phyloP scores from a whole-genome alignment of 108 stramenopile genomes.

The Chaetoceros tenuissimus region DNA sequence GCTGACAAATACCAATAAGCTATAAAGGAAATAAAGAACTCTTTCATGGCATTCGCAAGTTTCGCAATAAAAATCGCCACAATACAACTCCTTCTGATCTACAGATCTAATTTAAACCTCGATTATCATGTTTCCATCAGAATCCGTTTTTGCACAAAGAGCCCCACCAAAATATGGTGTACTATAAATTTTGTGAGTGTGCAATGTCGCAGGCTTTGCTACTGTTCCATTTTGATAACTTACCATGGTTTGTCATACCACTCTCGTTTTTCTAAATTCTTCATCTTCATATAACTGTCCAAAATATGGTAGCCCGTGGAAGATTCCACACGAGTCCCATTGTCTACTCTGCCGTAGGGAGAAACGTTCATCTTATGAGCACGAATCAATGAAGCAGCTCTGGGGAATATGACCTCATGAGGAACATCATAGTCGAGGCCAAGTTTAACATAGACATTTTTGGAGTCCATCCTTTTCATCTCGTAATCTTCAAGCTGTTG shows the following conservation, averaged over 20 bases:
- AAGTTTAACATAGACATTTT: conserved; percentile 32
- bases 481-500: conserved; percentile 18
- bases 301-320: conserved; percentile 21
- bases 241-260: conserved; percentile 35
- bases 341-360: conserved; percentile 34
- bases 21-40: too few relatives aligned
- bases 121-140: conserved; percentile 39
- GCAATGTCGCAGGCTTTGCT: too few relatives aligned
- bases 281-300: conserved; percentile 30
- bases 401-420: conserved; percentile 21
- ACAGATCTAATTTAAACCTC: conserved; percentile 10
- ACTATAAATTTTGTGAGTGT: too few relatives aligned
- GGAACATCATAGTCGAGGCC: conserved; percentile 36
- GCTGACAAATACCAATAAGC: too few relatives aligned
- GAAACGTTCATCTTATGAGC: conserved; percentile 25
- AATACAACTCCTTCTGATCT: too few relatives aligned
- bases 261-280: conserved; percentile 30
- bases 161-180: conserved; percentile 28
- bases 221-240: not conserved
- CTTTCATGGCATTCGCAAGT: too few relatives aligned
- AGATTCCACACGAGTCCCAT: conserved; percentile 28
- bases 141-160: conserved; percentile 37
- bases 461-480: conserved; percentile 17
- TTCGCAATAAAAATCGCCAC: too few relatives aligned
- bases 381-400: conserved; percentile 13